These are phyloP conservation scores for Diplodia seriata DNA, from an alignment of 2,329 filamentous ascomycete genomes.

Conservation along the genomic window DNA sequence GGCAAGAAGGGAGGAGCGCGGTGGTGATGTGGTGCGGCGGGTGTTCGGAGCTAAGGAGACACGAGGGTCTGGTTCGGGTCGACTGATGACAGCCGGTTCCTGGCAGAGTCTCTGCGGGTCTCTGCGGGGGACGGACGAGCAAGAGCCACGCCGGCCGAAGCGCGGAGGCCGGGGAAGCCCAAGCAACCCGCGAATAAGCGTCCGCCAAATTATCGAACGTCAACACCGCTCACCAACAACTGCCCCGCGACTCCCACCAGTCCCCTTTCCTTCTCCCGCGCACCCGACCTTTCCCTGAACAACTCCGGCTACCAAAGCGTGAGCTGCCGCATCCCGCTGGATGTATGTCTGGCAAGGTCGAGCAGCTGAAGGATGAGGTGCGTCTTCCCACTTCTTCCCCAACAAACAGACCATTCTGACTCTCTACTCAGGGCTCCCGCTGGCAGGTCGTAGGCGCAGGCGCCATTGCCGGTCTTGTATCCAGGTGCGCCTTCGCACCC, in stretches of 20 bases:
- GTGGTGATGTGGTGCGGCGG: background rate
- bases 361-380: conserved; percentile 74
- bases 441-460: conserved; percentile 71
- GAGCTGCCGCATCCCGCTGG: conserved; percentile 35
- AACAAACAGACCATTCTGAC: conserved; percentile 34
- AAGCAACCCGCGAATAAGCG: conserved; percentile 1
- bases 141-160: conserved; percentile 42
- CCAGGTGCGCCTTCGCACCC: conserved; percentile 65
- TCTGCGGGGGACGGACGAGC: conserved; percentile 18
- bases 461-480: conserved; percentile 81
- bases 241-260: conserved; percentile 6
- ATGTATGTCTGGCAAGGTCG: conserved; percentile 70
- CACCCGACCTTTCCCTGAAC: conserved; percentile 27
- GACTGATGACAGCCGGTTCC: conserved; percentile 27
- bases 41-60: conserved; percentile 13
- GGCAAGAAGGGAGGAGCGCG: background rate
- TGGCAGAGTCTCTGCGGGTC: conserved; percentile 7
- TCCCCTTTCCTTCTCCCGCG: background rate
- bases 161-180: background rate
- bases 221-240: conserved; percentile 3
- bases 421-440: conserved; percentile 64
- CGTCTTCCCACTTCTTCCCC: conserved; percentile 28
- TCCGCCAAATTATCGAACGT: background rate
- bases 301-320: conserved; percentile 37
- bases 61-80: conserved; percentile 1